phyloP scores from a whole-genome alignment of 2,329 filamentous ascomycete species.

The Fusarium sp. region DNA sequence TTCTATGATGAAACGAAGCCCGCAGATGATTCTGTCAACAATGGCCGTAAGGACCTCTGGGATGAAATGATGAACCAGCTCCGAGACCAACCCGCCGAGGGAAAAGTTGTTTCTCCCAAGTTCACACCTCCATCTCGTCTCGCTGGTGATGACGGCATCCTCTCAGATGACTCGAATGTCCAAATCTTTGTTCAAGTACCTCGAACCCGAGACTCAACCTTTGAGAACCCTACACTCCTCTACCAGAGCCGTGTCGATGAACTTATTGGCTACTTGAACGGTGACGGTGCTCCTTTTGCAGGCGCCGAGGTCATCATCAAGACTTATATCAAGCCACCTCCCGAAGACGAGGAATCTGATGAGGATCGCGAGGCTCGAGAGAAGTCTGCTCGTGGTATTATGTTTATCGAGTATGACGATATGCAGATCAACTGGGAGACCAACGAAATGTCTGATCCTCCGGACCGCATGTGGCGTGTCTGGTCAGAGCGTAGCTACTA shows the following conservation, averaged over 20 bases:
- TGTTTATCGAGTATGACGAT: slow-evolving; percentile 8
- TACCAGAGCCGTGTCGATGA: slow-evolving; percentile 6
- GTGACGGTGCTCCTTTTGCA: slow-evolving; percentile 1
- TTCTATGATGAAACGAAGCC: not conserved
- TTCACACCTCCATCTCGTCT: slow-evolving; percentile 1
- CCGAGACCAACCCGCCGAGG: not conserved
- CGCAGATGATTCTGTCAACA: not conserved
- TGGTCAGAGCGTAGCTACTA: slow-evolving; percentile 9
- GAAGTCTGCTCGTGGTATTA: slow-evolving; percentile 6
- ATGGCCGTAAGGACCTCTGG: slow-evolving; percentile 2
- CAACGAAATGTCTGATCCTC: not conserved
- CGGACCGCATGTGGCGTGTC: slow-evolving; percentile 4
- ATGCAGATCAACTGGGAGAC: slow-evolving; percentile 1
- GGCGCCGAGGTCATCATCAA: slow-evolving; percentile 7
- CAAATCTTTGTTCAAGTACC: not conserved
- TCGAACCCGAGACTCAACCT: not conserved
- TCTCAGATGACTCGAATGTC: not conserved
- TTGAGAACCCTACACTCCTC: not conserved
- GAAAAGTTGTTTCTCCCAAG: not conserved
- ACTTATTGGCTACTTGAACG: slow-evolving; percentile 7
- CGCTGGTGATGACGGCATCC: not conserved
- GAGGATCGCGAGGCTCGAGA: not conserved
- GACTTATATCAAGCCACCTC: slow-evolving; percentile 10
- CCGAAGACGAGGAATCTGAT: not conserved
- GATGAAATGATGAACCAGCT: slow-evolving; percentile 9